A percentile compares a stretch with the other conserved stretches of the same genome.
Conservation (phyloP, 2,329 filamentous ascomycete genomes). For the Diaporthe sp. region DNA sequence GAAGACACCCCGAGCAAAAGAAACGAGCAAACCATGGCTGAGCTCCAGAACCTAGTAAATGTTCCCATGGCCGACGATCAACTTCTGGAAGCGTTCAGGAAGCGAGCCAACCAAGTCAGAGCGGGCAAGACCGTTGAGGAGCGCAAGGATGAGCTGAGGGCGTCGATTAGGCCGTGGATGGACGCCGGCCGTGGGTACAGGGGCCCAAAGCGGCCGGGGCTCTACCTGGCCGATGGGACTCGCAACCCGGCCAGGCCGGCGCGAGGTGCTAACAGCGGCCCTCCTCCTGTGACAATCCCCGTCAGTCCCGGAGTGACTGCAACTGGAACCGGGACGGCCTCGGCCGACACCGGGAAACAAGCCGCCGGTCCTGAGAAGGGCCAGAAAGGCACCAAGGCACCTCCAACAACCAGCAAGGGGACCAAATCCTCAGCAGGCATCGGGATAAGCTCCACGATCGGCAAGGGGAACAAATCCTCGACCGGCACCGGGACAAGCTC, state of each 20-base stretch:
- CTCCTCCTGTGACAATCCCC: not conserved
- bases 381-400: not conserved
- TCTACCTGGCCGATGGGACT: constrained; percentile 1
- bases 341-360: not conserved
- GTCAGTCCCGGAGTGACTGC: not conserved
- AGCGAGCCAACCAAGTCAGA: not conserved
- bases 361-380: not conserved
- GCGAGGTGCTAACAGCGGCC: not conserved
- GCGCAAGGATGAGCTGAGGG: not conserved
- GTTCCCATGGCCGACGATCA: not conserved
- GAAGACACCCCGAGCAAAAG: not conserved
- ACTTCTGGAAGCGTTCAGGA: not conserved
- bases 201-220: not conserved
- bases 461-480: not conserved
- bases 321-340: not conserved
- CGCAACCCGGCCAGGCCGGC: constrained; percentile 1
- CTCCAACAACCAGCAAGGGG: not conserved
- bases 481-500: not conserved
- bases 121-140: not conserved
- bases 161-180: not conserved
- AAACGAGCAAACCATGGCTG: not conserved
- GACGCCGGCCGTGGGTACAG: not conserved
- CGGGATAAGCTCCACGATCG: not conserved
- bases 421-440: not conserved
- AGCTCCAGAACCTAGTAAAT: not conserved